These are phyloP conservation scores for Myrmaecium sp. DNA, from an alignment of 2,329 filamentous ascomycete genomes.

Conservation along the genomic window DNA sequence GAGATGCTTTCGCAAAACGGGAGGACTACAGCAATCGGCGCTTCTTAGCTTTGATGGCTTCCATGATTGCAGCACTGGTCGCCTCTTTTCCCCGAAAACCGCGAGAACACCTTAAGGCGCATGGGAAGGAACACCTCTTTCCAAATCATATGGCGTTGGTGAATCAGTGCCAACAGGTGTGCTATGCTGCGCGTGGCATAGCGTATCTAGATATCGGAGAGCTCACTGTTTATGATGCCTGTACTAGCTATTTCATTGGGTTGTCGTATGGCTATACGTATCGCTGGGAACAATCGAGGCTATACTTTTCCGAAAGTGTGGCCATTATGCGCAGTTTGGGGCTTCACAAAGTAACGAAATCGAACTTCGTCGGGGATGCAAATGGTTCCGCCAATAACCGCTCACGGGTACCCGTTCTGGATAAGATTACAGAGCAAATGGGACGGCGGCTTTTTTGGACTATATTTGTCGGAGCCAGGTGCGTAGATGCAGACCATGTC, in stretches of 20 bases:
- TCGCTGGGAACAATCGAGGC: conserved; percentile 47
- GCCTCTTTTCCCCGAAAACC: conserved; percentile 61
- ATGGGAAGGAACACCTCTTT: conserved; percentile 47
- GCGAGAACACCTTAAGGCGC: conserved; percentile 49
- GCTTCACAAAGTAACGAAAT: conserved; percentile 40
- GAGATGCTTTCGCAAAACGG: conserved; percentile 47
- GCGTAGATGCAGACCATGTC: too few species aligned
- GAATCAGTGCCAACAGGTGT: conserved; percentile 52
- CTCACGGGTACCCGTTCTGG: conserved; percentile 19
- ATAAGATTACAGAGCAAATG: conserved; percentile 34
- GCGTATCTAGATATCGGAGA: conserved; percentile 36
- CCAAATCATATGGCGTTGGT: conserved; percentile 54
- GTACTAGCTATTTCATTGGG: conserved; percentile 60
- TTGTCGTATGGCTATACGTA: conserved; percentile 51
- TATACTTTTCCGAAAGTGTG: conserved; percentile 58
- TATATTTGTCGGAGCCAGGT: conserved; percentile 57
- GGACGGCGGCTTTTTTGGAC: conserved; percentile 61
- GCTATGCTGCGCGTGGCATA: conserved; percentile 47
- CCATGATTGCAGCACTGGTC: conserved; percentile 59
- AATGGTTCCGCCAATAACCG: conserved; percentile 19
- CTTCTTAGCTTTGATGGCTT: conserved; percentile 54
- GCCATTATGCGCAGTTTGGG: conserved; percentile 52
- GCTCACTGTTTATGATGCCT: conserved; percentile 44
- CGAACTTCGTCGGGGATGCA: conserved; percentile 17
- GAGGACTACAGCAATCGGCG: conserved; percentile 49